Conservation (phyloP, 176 grass and related monocot genomes). For the Hsuehochloa calcarea region DNA sequence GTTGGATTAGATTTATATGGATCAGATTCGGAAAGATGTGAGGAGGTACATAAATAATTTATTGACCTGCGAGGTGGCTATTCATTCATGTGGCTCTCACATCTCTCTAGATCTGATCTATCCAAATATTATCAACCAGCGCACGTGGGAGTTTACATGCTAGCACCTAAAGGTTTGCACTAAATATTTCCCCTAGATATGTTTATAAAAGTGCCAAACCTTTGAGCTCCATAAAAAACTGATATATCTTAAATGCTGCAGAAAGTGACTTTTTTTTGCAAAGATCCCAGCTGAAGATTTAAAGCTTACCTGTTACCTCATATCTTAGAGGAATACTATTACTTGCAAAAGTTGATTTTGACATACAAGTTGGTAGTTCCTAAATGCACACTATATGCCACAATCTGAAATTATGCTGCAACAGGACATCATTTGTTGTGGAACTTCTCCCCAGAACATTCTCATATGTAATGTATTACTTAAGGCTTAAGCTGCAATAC, state of each 20-base stretch:
- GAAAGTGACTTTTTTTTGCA: not conserved
- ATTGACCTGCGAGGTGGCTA: not conserved
- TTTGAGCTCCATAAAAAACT: not conserved
- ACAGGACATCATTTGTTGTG: not conserved
- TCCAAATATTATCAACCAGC: not conserved
- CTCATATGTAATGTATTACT: not conserved
- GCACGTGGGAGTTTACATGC: not conserved
- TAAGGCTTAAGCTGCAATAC: not conserved
- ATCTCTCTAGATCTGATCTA: not conserved
- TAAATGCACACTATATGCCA: constrained; percentile 6
- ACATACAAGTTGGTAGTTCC: not conserved
- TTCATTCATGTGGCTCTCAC: not conserved
- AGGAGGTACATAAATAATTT: not conserved
- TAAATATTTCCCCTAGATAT: not conserved
- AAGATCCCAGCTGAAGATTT: not conserved
- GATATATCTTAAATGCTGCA: not conserved
- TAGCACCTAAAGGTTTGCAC: not conserved
- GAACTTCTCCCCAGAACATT: not conserved
- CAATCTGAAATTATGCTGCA: constrained; percentile 3
- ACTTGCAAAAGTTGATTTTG: not conserved
- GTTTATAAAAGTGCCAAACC: not conserved
- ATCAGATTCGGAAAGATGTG: not conserved
- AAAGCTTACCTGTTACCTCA: not conserved
- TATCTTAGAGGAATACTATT: not conserved
- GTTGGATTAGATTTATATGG: not conserved